These are phyloP conservation scores for Paramecium pentaurelia DNA, from an alignment of 73 alveolate genomes.

Conservation along the genomic window DNA sequence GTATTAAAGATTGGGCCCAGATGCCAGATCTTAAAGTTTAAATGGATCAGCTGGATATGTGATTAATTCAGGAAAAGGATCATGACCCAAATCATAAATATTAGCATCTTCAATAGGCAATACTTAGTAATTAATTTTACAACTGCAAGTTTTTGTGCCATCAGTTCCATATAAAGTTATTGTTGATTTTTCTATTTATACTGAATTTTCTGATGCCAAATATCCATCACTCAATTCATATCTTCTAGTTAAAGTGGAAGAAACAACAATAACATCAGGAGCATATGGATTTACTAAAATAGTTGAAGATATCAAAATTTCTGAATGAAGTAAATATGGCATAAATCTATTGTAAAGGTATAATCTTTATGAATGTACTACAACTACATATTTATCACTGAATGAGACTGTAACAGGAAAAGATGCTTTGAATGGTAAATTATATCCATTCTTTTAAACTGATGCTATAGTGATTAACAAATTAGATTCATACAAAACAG, in stretches of 20 bases:
- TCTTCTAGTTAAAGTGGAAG: neutral
- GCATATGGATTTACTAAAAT: slow-evolving; percentile 1
- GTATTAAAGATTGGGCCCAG: slow-evolving; percentile 37
- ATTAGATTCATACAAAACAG: neutral
- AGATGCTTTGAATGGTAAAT: neutral
- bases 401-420: neutral
- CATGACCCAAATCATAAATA: slow-evolving; percentile 8
- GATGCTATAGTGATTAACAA: neutral
- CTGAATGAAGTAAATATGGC: neutral
- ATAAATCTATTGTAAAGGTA: neutral
- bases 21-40: neutral
- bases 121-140: neutral
- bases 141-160: neutral
- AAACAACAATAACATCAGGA: neutral
- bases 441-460: neutral
- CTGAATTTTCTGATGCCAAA: neutral
- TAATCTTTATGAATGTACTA: neutral
- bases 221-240: neutral
- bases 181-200: neutral
- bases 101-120: neutral
- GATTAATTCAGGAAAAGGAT: neutral
- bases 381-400: neutral
- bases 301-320: neutral
- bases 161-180: neutral
- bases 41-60: slow-evolving; percentile 27